Percentiles rank a stretch among this genome's conserved stretches.
Evolutionary conservation across 129 eudicot species (phyloP).

Genomic region (Solidago caesia): DNA sequence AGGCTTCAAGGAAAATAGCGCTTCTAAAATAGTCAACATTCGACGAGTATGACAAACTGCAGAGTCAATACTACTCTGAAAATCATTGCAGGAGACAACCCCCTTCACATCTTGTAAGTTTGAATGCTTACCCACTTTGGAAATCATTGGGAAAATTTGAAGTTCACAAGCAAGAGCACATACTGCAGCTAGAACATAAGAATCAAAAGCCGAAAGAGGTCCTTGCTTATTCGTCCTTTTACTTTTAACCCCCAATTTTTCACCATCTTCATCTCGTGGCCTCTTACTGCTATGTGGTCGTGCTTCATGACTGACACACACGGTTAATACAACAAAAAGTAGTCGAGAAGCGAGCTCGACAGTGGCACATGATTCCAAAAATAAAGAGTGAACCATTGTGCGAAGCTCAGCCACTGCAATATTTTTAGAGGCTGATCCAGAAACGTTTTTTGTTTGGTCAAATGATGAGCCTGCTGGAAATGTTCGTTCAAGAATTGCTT

Average conservation of each 20-base stretch:
- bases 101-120: conserved; percentile 36
- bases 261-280: conserved; percentile 53
- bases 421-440: conserved; percentile 79
- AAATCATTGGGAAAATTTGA: conserved; percentile 73
- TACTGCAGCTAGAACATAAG: conserved; percentile 90
- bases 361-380: conserved; percentile 75
- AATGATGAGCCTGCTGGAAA: conserved; percentile 72
- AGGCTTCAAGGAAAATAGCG: conserved; percentile 77
- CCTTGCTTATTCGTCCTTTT: conserved; percentile 53
- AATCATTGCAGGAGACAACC: conserved; percentile 43
- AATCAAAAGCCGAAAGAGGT: conserved; percentile 81
- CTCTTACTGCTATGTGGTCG: conserved; percentile 65
- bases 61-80: conserved; percentile 59
- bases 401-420: conserved; percentile 99
- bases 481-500: conserved; percentile 88
- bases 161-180: conserved; percentile 94
- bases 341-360: conserved; percentile 92
- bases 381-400: conserved; percentile 92
- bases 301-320: conserved; percentile 95
- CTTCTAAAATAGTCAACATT: conserved; percentile 67
- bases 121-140: conserved; percentile 51
- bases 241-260: conserved; percentile 31
- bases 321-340: conserved; percentile 90
- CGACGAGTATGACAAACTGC: conserved; percentile 84
- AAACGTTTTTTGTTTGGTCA: conserved; percentile 51